Evolutionary conservation across 225 moss, liverwort and hornwort species (phyloP), one percentile per base, ranked within the genome.

Genomic region (Takakia lepidozioides): DNA sequence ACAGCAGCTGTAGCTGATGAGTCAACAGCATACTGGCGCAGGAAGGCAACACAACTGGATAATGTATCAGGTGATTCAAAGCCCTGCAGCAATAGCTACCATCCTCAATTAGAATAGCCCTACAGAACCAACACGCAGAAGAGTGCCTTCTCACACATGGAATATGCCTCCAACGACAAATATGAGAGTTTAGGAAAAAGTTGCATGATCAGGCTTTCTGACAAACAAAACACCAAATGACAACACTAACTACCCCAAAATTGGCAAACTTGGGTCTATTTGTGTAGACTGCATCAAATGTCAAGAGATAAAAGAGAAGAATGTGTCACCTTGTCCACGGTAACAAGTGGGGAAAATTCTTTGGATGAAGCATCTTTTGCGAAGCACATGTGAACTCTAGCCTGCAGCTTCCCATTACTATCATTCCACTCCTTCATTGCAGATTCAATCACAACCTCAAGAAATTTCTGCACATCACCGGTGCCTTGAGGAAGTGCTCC

Each of bases 61-160:
- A 82, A 68, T 25, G 93, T 93, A 65, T 89, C 93, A 10, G 93
- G 93, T 57, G 93, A 89, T 57, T 93, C 89, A 63, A 93, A 93
- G 38, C 86, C 93, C 93, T 93, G 86, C 48, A 49, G 26, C 43
- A 36, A 49, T n/a, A n/a, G n/a, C n/a, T n/a, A n/a, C n/a, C n/a
- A n/a, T n/a, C n/a, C n/a, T n/a, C n/a, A n/a, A n/a, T n/a, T n/a
- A n/a, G n/a, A n/a, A n/a, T n/a, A n/a, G n/a, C n/a, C n/a, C n/a
- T n/a, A n/a, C n/a, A n/a, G n/a, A n/a, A n/a, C n/a, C n/a, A n/a
- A n/a, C n/a, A n/a, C n/a, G n/a, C n/a, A n/a, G n/a, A n/a, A n/a
- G n/a, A n/a, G n/a, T n/a, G n/a, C n/a, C n/a, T n/a, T n/a, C n/a
- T n/a, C n/a, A n/a, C n/a, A n/a, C n/a, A n/a, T n/a, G n/a, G n/a